These are phyloP conservation scores for Cercospora sesami DNA, from an alignment of 2,329 filamentous ascomycete species.

Conservation along the genomic window DNA sequence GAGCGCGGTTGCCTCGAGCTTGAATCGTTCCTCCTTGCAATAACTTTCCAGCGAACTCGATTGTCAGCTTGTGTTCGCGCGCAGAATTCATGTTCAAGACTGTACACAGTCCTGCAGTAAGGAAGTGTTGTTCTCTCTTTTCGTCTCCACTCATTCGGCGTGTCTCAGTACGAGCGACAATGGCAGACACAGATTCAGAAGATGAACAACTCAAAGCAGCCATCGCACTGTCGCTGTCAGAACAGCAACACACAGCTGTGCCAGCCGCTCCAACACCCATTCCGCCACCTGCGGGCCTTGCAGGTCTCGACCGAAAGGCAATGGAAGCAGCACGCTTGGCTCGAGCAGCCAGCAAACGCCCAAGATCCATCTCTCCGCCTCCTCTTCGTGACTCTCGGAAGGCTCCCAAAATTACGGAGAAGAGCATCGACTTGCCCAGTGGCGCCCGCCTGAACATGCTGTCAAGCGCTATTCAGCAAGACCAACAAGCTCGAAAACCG, in stretches of 20 bases:
- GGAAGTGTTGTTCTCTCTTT: slow-evolving; percentile 3
- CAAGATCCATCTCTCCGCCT: slow-evolving; percentile 47
- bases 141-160: slow-evolving; percentile 1
- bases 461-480: slow-evolving; percentile 26
- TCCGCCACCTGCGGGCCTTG: slow-evolving; percentile 34
- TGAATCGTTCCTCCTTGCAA: background rate
- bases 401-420: slow-evolving; percentile 29
- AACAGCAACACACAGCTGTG: background rate
- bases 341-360: slow-evolving; percentile 63
- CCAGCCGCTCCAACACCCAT: background rate
- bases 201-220: slow-evolving; percentile 62
- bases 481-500: slow-evolving; percentile 29
- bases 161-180: background rate
- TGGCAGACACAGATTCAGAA: slow-evolving; percentile 44
- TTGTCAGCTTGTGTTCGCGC: background rate
- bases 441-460: slow-evolving; percentile 33
- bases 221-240: slow-evolving; percentile 49
- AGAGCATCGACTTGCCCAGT: slow-evolving; percentile 23
- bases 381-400: slow-evolving; percentile 30
- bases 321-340: slow-evolving; percentile 85
- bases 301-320: slow-evolving; percentile 69
- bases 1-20: background rate
- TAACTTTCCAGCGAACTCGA: background rate
- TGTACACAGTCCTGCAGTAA: slow-evolving; percentile 8
- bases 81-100: background rate